Evolutionary conservation across 139 green algal species (phyloP).

Genomic region (Eudorina sp.): DNA sequence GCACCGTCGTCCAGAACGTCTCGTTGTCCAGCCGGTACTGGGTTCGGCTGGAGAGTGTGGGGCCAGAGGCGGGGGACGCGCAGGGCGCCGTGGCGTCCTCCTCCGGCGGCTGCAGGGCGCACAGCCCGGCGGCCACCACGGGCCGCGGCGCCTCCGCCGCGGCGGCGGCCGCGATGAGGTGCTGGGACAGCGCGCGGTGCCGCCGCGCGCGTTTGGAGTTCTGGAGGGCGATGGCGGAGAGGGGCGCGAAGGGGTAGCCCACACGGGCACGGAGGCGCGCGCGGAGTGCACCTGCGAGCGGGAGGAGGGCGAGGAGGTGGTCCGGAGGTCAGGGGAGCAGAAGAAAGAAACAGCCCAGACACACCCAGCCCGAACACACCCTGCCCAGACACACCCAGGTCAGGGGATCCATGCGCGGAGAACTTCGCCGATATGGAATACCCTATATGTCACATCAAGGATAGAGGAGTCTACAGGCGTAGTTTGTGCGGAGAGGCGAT

Average conservation of each 20-base stretch:
- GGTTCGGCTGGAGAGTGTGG: background rate
- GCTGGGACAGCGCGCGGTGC: slow-evolving; percentile 49
- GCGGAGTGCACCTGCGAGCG: slow-evolving; percentile 40
- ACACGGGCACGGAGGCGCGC: slow-evolving; percentile 43
- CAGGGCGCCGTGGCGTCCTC: background rate
- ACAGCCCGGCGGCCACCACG: slow-evolving; percentile 32
- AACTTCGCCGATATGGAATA: background rate
- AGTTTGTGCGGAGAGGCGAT: too few species aligned
- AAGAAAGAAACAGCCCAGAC: background rate
- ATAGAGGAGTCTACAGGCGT: too few species aligned
- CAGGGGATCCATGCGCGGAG: background rate
- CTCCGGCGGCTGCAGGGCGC: background rate
- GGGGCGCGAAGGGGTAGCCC: slow-evolving; percentile 68
- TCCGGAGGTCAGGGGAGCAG: background rate
- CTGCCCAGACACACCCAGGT: background rate
- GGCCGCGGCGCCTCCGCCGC: slow-evolving; percentile 41
- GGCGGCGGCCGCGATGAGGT: slow-evolving; percentile 31
- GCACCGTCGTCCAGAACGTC: slow-evolving; percentile 43
- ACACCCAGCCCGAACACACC: background rate
- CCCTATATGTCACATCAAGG: background rate
- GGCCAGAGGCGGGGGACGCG: background rate
- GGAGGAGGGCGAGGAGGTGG: background rate
- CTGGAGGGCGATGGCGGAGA: slow-evolving; percentile 51
- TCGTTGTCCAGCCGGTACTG: slow-evolving; percentile 38
- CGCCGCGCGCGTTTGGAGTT: slow-evolving; percentile 62